Evolutionary conservation across 495 filamentous ascomycete genomes (phyloP).

Genomic region (Neurospora cerealis): DNA sequence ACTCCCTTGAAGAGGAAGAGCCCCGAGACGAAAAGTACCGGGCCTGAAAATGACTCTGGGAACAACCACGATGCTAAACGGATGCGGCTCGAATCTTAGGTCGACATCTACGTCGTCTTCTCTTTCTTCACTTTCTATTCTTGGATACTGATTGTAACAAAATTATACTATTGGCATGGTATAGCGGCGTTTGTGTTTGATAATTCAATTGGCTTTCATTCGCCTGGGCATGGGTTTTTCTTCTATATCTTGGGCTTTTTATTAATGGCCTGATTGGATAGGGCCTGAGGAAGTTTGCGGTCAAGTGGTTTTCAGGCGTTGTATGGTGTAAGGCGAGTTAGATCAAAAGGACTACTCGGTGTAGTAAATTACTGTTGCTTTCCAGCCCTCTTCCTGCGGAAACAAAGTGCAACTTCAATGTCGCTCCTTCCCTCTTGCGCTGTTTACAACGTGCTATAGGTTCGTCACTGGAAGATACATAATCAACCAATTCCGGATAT

Average conservation of each 20-base stretch:
- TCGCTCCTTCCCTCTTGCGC: neutral
- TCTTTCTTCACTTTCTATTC: neutral
- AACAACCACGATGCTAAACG: neutral
- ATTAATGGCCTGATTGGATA: neutral
- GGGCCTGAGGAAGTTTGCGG: neutral
- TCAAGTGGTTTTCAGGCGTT: neutral
- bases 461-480: neutral
- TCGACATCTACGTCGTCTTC: neutral
- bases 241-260: neutral
- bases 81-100: neutral
- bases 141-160: neutral
- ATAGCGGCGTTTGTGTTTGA: neutral
- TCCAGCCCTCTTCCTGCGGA: neutral
- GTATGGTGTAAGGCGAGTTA: neutral
- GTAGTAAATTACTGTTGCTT: neutral
- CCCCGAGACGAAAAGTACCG: slow-evolving; percentile 30
- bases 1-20: slow-evolving; percentile 35
- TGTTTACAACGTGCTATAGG: neutral
- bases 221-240: neutral
- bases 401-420: neutral
- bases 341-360: neutral
- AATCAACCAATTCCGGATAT: neutral
- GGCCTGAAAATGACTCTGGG: slow-evolving; percentile 16
- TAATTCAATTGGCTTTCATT: neutral
- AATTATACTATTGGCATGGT: neutral